Evolutionary conservation across 2,329 filamentous ascomycete genomes (phyloP), one percentile per base, ranked within the genome.

Genomic region (Mycocentrospora acerina): DNA sequence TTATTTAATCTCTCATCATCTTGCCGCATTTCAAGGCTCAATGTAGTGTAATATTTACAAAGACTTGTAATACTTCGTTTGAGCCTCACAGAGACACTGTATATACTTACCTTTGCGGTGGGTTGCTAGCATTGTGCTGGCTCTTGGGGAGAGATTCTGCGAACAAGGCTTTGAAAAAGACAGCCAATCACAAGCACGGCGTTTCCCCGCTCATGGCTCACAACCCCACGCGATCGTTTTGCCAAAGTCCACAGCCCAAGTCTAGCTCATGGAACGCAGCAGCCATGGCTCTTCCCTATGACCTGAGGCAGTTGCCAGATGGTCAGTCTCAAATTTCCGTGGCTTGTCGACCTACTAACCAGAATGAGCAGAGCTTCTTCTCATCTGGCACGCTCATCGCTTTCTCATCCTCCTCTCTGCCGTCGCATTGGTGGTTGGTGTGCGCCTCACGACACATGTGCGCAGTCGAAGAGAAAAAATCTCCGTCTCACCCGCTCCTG

Each of bases 311-410:
- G 32, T 37, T 57, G 22, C 53, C 51, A 27, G 42, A 44, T 36
- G 55, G 55, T 55, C 15, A 16, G 40, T 29, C 17, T n/a, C 32
- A 5, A 12, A 15, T 4, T 4, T 4, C 13, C 9, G 9, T 18
- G 9, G 4, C 16, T 18, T 24, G 3, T 1, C 13, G 6, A 12
- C 19, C 4, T 9, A 12, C 18, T 29, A 7, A 33, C 9, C 26
- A 22, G 27, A 35, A 48, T 17, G 50, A 2, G 7, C 34, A 69
- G 66, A 68, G 43, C 35, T 68, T 32, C 51, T 69, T 16, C 42
- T 53, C 16, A 54, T 68, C 40, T 69, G 66, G 66, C 66, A 68
- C 47, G 42, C 55, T 2, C 57, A 67, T 40, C 59, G 66, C 31
- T 44, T 64, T 25, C 51, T 60, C 8, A 42, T 69, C 33, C 46